Evolutionary conservation across 495 filamentous ascomycete species (phyloP), one percentile per base, ranked within the genome.

Genomic region (Talaromyces stipitatus): DNA sequence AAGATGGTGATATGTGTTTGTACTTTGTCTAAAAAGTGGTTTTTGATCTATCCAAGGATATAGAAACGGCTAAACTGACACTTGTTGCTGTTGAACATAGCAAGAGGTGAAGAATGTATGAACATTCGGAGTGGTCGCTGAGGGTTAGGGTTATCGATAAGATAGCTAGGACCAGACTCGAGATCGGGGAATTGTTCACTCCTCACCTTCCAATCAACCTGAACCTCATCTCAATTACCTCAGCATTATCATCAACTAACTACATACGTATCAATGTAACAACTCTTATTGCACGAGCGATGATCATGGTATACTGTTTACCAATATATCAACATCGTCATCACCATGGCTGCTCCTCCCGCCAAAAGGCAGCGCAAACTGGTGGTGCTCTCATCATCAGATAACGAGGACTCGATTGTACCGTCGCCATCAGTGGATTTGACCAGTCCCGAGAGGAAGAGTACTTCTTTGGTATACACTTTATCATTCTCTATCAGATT

Each of bases 341-440:
- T 45, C 33, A 24, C 48, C 16, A 70, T 70, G 83, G 57, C 61
- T 56, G 66, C 71, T 60, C 68, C 69, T 60, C 76, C 75, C 43
- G 66, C 66, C 23, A 66, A 74, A 41, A 68, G 72, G 60, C 70
- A 71, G 60, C 72, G 69, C 56, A 67, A 64, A 60, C 60, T 72
- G 46, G 58, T 78, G 14, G 58, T 73, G 28, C 32, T 72, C 14
- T 73, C 72, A 22, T 78, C 74, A 18, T 78, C 74, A 18, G 77
- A 78, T 55, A 64, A 72, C 53, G 77, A 78, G 52, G 61, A 65
- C n/a, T n/a, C n/a, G n/a, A n/a, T n/a, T n/a, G n/a, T n/a, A n/a
- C n/a, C n/a, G 22, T 55, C 20, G 41, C 29, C 16, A n/a, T 20
- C 33, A 36, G 20, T 51, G 18, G 43, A 47, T 5, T 14, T 47